Base-by-base conservation (phyloP, 352 stramenopile species). In the Phytophthora nicotianae region DNA sequence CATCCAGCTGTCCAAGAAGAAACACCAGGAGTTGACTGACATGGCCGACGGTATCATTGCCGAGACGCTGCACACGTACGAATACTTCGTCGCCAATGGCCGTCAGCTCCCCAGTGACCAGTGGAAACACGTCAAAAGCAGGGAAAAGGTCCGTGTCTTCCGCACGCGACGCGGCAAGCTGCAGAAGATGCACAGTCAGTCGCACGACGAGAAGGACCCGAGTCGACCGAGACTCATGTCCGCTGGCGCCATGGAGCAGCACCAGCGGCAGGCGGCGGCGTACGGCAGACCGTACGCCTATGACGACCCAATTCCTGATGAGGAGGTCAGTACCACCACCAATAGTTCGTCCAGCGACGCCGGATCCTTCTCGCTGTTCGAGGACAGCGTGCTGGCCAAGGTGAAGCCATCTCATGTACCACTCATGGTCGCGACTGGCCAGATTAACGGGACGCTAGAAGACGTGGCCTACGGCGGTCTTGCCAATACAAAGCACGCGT, bases 41-140 rank as follows among this genome's bases (percentile, higher is more conserved):
- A 70, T 74, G 52, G 70, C 78, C 8, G 78, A 88, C 38, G 68
- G 62, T 27, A 68, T 90, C 50, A 74, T 88, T 29, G 76, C 75
- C 54, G 81, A 85, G 49, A 83, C 78, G 24, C 70, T 90, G 35
- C 64, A 81, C 8, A 71, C 71, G 20, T 81, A 85, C 62, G 81
- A 84, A 38, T 59, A 54, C 23, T 88, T 82, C 62, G 72, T 87
- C 33, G 62, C 69, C 9, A 70, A 73, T 24, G 62, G 65, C 2
- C 71, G 77, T 5, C 55, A 66, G 26, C 58, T 90, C 9, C 47
- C 72, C 11, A 48, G 29, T 14, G 58, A 77, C 9, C 62, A 73
- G 49, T 90, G 81, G 81, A 86, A 86, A 54, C 72, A 75, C 40
- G 38, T 81, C 27, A 81, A 81, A 51, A 61, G 60, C 16, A 70